phyloP scores from a whole-genome alignment of 225 moss, liverwort and hornwort species.

The Neckera pumila region DNA sequence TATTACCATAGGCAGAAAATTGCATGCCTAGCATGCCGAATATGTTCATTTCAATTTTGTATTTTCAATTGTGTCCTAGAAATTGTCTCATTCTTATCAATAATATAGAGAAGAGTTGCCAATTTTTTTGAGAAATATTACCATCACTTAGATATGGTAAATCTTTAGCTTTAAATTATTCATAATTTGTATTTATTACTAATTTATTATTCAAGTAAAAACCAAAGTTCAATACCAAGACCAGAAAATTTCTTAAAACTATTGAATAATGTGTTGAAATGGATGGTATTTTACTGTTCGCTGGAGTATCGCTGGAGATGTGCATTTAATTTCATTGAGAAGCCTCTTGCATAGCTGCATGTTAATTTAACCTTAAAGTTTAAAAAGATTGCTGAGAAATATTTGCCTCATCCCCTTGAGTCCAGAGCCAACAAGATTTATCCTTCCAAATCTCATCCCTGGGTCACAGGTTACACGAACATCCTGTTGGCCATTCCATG shows the following conservation, averaged over 20 bases:
- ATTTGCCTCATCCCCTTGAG: background rate
- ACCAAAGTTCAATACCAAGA: background rate
- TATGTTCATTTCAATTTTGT: background rate
- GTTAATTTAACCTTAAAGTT: background rate
- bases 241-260: background rate
- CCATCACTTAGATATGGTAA: background rate
- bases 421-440: background rate
- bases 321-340: background rate
- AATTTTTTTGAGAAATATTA: background rate
- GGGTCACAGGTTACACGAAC: background rate
- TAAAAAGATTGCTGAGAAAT: background rate
- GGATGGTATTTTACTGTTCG: background rate
- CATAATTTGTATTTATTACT: background rate
- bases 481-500: background rate
- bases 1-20: background rate
- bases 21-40: background rate
- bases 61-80: no score
- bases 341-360: background rate
- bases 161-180: background rate
- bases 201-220: background rate
- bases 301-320: accelerated
- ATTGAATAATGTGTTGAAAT: background rate
- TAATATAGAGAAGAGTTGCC: background rate
- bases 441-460: background rate
- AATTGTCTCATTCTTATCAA: background rate